phyloP scores from a whole-genome alignment of 352 stramenopile genomes.

The Globisporangium cystogenes region DNA sequence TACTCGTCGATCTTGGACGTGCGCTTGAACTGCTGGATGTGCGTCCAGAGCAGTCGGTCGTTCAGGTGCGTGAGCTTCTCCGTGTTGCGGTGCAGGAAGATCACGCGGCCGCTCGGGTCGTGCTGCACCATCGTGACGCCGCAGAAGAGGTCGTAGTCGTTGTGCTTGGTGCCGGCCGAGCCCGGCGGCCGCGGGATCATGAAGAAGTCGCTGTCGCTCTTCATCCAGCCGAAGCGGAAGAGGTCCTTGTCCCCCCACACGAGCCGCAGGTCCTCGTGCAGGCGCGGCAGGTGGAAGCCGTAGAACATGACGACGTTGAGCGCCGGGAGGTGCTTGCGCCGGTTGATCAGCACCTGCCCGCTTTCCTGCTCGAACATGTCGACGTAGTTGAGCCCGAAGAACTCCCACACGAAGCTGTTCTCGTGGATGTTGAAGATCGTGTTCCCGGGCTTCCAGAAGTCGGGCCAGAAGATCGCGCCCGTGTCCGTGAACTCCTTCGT shows the following conservation, averaged over 20 bases:
- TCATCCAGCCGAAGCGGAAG: conserved; percentile 76
- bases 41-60: conserved; percentile 30
- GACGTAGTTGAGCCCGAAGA: conserved; percentile 49
- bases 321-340: conserved; percentile 28
- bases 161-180: conserved; percentile 34
- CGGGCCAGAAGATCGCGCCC: conserved; percentile 74
- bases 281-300: conserved; percentile 27
- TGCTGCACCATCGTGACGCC: conserved; percentile 71
- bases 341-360: conserved; percentile 65
- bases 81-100: conserved; percentile 66
- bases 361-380: conserved; percentile 80
- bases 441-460: conserved; percentile 62
- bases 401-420: conserved; percentile 61
- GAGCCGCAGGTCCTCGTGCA: conserved; percentile 43
- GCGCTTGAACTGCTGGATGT: conserved; percentile 59
- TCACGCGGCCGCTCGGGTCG: conserved; percentile 31
- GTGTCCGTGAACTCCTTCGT: conserved; percentile 31
- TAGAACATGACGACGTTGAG: conserved; percentile 71
- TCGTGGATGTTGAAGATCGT: conserved; percentile 78
- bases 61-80: conserved; percentile 55
- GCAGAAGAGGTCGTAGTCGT: conserved; percentile 55
- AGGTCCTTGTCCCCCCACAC: conserved; percentile 79
- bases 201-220: conserved; percentile 49
- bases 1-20: conserved; percentile 45
- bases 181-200: conserved; percentile 50